These are phyloP conservation scores for Geotrichum klebahnii DNA, from an alignment of 1,139 yeast genomes.

Conservation along the genomic window DNA sequence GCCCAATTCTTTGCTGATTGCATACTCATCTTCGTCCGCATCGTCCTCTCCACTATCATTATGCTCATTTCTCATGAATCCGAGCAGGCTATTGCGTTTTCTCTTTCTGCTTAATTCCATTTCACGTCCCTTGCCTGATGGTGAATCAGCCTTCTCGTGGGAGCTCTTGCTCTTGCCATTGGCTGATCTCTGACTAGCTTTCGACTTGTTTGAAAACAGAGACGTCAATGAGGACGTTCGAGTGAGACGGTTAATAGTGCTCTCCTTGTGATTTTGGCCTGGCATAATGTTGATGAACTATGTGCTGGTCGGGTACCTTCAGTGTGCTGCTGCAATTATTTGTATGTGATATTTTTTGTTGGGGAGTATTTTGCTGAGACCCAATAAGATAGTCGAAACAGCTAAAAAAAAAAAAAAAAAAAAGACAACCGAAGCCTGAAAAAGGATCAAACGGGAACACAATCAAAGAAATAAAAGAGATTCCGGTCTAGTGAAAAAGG, in stretches of 20 bases:
- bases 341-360: no score
- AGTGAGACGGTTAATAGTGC: constrained; percentile 7
- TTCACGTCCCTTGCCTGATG: background rate
- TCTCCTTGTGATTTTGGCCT: background rate
- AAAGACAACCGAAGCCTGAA: no score
- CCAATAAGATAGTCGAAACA: no score
- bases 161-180: background rate
- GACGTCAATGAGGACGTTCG: constrained; percentile 14
- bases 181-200: background rate
- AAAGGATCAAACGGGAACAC: no score
- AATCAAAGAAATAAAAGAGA: no score
- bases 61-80: constrained; percentile 7
- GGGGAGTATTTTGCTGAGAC: no score
- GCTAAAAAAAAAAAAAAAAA: no score
- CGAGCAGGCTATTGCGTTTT: constrained; percentile 8
- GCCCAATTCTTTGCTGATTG: background rate
- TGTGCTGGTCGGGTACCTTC: no score
- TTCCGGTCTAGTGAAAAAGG: no score
- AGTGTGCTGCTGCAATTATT: no score
- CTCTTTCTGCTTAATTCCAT: constrained; percentile 9
- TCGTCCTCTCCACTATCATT: constrained; percentile 6
- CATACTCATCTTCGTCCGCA: constrained; percentile 3
- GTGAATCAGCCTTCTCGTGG: background rate
- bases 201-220: constrained; percentile 12
- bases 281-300: no score